Evolutionary conservation across 768 basidiomycete species (phyloP).

Genomic region (Lactarius quietus): DNA sequence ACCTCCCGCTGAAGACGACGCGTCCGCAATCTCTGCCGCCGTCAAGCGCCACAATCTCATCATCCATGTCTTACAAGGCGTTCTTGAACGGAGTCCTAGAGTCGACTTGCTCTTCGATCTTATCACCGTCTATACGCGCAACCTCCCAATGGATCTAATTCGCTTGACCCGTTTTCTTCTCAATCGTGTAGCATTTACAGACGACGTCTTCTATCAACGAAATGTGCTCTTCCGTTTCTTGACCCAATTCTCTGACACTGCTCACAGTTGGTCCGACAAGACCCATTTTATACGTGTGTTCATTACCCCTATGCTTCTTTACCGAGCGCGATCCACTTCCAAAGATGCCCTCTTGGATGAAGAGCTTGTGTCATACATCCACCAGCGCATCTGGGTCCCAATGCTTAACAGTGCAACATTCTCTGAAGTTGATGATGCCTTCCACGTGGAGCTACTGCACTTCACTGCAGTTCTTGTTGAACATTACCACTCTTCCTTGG

Average conservation of each 20-base stretch:
- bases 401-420: constrained; percentile 55
- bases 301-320: constrained; percentile 80
- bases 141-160: constrained; percentile 77
- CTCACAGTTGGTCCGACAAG: constrained; percentile 71
- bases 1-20: constrained; percentile 34
- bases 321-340: constrained; percentile 57
- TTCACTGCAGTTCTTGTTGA: constrained; percentile 87
- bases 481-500: constrained; percentile 73
- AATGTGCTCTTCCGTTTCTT: constrained; percentile 83
- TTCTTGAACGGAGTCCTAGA: constrained; percentile 65
- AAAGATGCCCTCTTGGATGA: constrained; percentile 64
- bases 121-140: constrained; percentile 73
- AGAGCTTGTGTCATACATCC: constrained; percentile 66
- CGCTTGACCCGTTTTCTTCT: constrained; percentile 83
- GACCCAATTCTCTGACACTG: constrained; percentile 69
- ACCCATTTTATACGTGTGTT: constrained; percentile 75
- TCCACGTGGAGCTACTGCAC: constrained; percentile 88
- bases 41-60: constrained; percentile 62
- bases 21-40: constrained; percentile 46
- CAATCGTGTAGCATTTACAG: constrained; percentile 71
- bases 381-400: constrained; percentile 78
- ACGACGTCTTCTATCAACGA: constrained; percentile 67
- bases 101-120: constrained; percentile 89
- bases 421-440: constrained; percentile 69
- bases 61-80: constrained; percentile 72